Percentiles rank a stretch among this genome's conserved stretches.
Evolutionary conservation across 805 yeast species (phyloP).

Genomic region (Candida germanica): DNA sequence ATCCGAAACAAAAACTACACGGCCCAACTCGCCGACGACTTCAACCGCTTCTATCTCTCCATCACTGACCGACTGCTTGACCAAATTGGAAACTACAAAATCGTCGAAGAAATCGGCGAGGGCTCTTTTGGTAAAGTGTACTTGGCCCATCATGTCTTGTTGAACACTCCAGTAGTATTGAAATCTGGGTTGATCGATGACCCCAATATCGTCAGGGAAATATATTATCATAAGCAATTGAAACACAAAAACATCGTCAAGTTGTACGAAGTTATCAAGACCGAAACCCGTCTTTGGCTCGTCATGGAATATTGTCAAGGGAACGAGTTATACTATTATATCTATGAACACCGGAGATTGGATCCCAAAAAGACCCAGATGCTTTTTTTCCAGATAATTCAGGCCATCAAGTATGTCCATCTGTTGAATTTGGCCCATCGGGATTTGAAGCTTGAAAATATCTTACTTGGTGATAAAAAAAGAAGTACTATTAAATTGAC

Average conservation of each 20-base stretch:
- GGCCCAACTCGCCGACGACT: slow-evolving; percentile 55
- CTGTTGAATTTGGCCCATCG: slow-evolving; percentile 76
- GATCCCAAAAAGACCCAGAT: slow-evolving; percentile 48
- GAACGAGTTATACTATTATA: slow-evolving; percentile 67
- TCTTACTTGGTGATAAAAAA: slow-evolving; percentile 52
- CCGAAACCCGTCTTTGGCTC: slow-evolving; percentile 80
- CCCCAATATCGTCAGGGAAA: slow-evolving; percentile 86
- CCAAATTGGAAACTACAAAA: slow-evolving; percentile 78
- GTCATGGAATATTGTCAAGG: slow-evolving; percentile 89
- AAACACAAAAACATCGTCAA: slow-evolving; percentile 80
- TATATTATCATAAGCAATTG: slow-evolving; percentile 82
- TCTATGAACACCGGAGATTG: slow-evolving; percentile 50
- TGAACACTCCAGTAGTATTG: slow-evolving; percentile 73
- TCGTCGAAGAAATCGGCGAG: slow-evolving; percentile 76
- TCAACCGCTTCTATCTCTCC: slow-evolving; percentile 52
- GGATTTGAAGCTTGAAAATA: slow-evolving; percentile 80
- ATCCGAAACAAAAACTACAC: slow-evolving; percentile 6
- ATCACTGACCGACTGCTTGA: slow-evolving; percentile 46
- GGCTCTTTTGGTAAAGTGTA: slow-evolving; percentile 93
- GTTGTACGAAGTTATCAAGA: slow-evolving; percentile 79
- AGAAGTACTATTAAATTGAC: slow-evolving; percentile 68
- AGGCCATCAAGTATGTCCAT: slow-evolving; percentile 73
- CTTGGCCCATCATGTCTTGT: slow-evolving; percentile 72
- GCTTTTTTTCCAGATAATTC: slow-evolving; percentile 62
- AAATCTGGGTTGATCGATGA: slow-evolving; percentile 77